These are phyloP conservation scores for Neoboletus subvelutipes DNA, from an alignment of 768 basidiomycete species.

Conservation along the genomic window DNA sequence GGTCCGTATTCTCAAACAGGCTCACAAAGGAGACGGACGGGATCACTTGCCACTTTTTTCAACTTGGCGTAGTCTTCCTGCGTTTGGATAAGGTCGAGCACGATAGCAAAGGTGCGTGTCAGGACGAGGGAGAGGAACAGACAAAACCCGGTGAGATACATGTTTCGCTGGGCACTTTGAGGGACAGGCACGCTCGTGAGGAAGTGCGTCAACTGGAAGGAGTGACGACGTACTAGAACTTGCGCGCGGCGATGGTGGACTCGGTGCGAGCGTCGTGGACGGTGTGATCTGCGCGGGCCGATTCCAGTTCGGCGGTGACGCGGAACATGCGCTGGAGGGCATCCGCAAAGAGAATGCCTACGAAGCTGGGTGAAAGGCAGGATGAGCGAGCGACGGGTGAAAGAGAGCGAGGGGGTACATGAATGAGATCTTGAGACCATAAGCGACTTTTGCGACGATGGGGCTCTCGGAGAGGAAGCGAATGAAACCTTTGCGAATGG, in stretches of 20 bases:
- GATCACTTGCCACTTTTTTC: constrained; percentile 52
- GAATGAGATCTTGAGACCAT: constrained; percentile 91
- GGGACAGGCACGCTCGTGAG: neutral
- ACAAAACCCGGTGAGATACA: constrained; percentile 90
- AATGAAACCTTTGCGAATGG: constrained; percentile 67
- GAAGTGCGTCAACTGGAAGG: no score
- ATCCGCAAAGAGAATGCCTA: constrained; percentile 85
- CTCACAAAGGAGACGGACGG: neutral
- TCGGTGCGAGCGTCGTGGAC: constrained; percentile 70
- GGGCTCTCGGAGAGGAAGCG: constrained; percentile 66
- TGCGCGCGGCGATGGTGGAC: constrained; percentile 86
- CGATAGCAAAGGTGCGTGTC: constrained; percentile 89
- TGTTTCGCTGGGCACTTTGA: constrained; percentile 79
- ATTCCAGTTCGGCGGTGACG: constrained; percentile 67
- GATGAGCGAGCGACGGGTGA: neutral
- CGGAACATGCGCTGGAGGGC: constrained; percentile 93
- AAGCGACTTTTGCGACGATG: constrained; percentile 81
- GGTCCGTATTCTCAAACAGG: neutral
- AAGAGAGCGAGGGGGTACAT: constrained; percentile 55
- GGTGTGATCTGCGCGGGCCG: constrained; percentile 56
- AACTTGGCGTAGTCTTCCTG: constrained; percentile 87
- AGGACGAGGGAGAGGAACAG: constrained; percentile 95
- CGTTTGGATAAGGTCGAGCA: constrained; percentile 85
- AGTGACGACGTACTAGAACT: constrained; percentile 73
- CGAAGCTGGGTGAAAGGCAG: constrained; percentile 51